phyloP scores from a whole-genome alignment of 2,329 filamentous ascomycete genomes.

The Kalmusia sp. region DNA sequence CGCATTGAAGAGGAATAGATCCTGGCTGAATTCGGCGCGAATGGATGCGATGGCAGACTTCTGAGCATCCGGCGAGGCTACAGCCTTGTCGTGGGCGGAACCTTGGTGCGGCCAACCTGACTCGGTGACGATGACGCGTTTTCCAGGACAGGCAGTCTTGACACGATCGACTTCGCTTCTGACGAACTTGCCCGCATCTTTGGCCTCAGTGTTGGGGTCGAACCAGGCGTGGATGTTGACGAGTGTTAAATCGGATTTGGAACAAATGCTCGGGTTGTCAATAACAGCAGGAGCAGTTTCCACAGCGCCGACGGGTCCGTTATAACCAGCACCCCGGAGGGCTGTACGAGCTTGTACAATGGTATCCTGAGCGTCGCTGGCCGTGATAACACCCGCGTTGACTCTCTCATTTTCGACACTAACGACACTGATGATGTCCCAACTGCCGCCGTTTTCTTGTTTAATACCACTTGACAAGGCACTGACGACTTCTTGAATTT shows the following conservation, averaged over 20 bases:
- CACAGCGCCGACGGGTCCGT: slow-evolving; percentile 77
- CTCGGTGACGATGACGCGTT: slow-evolving; percentile 78
- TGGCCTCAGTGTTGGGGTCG: slow-evolving; percentile 67
- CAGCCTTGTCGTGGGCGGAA: slow-evolving; percentile 68
- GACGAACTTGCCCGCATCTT: slow-evolving; percentile 72
- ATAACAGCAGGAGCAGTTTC: slow-evolving; percentile 78
- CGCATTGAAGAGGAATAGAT: slow-evolving; percentile 77
- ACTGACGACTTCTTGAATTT: slow-evolving; percentile 59
- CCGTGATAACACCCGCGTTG: slow-evolving; percentile 57
- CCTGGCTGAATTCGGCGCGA: slow-evolving; percentile 62
- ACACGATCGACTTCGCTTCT: slow-evolving; percentile 60
- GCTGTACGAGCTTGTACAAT: slow-evolving; percentile 64
- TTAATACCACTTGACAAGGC: slow-evolving; percentile 66
- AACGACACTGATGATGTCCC: slow-evolving; percentile 73
- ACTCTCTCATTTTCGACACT: slow-evolving; percentile 83
- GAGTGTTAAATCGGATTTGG: slow-evolving; percentile 77
- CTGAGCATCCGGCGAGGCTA: slow-evolving; percentile 74
- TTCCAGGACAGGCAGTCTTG: slow-evolving; percentile 56
- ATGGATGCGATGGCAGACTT: slow-evolving; percentile 70
- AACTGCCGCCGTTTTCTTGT: slow-evolving; percentile 59
- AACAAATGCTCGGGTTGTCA: slow-evolving; percentile 72
- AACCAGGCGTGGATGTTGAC: slow-evolving; percentile 88
- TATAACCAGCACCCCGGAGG: slow-evolving; percentile 70
- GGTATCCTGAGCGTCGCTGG: slow-evolving; percentile 63
- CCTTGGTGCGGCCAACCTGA: slow-evolving; percentile 83